Base-by-base conservation (phyloP, 1,139 yeast genomes). In the Debaryomycetaceae sp. region DNA sequence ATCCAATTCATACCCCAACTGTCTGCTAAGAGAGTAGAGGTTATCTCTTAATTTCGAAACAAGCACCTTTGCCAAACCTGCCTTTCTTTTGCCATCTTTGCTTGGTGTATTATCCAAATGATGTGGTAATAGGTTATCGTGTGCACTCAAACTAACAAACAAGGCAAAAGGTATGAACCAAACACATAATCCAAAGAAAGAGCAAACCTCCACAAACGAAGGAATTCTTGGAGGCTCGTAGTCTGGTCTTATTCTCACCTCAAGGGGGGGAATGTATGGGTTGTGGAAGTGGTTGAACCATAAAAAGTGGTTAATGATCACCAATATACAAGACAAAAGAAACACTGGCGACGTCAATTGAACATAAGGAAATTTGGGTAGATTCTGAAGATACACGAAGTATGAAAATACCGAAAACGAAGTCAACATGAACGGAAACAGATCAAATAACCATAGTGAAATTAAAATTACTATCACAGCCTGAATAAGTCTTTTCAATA, bases 151-250 rank as follows among this genome's bases (percentile, higher is more conserved):
- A 42, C 96, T 86, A 24, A 95, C 93, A 65, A 95, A 91, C 50
- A 95, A 73, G 2, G 97, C 84, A 65, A 93, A 90, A 31, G 99
- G 99, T 38, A 93, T 79, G 49, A 91, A 76, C 99, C 99, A 93
- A 11, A 93, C 85, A 56, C 95, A 85, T 38, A 93, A 70, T 1
- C 97, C 99, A 59, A 95, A 90, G 63, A 93, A 93, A 5, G 97
- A 86, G 24, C 97, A 88, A 3, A 93, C 88, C 60, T 95, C 97
- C 1, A 90, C 72, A 59, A 93, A 93, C 6, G 86, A 74, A 1
- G 96, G 95, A 48, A 87, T 79, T 43, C 79, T 78, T n/a, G 86
- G 87, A 27, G 87, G 81, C 22, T 66, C 68, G 55, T 83, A 85
- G 44, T 75, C 77, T 0, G 84, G 80, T 50, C 71, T 73, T 49